Conservation (phyloP, 768 basidiomycete species). For the Boletus rufocinnamomeus region DNA sequence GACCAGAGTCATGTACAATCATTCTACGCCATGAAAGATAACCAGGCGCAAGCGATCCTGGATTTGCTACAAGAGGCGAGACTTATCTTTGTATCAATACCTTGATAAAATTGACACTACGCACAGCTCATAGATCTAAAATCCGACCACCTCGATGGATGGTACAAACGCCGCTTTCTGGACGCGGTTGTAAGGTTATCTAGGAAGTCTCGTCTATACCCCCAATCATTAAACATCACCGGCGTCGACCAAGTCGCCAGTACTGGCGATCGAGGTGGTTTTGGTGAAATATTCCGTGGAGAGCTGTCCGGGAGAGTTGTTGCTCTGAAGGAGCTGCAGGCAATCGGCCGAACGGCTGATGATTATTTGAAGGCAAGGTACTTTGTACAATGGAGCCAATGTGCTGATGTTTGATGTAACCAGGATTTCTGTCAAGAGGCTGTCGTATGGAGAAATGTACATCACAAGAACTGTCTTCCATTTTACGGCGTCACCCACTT, state of each 20-base stretch:
- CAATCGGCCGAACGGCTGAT: constrained; percentile 21
- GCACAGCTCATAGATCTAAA: constrained; percentile 28
- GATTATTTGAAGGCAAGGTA: constrained; percentile 30
- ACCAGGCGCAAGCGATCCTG: constrained; percentile 27
- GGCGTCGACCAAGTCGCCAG: constrained; percentile 14
- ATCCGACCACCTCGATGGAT: constrained; percentile 22
- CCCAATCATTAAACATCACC: constrained; percentile 27
- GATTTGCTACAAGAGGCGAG: constrained; percentile 31
- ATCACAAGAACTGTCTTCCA: constrained; percentile 32
- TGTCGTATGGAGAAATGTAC: constrained; percentile 34
- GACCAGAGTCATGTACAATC: constrained; percentile 18
- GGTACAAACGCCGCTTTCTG: constrained; percentile 33
- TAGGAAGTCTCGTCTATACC: constrained; percentile 31
- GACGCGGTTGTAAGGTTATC: constrained; percentile 34
- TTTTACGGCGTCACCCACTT: constrained; percentile 31
- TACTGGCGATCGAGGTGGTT: constrained; percentile 31
- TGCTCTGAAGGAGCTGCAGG: constrained; percentile 34
- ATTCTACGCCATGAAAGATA: constrained; percentile 25
- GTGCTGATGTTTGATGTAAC: constrained; percentile 8
- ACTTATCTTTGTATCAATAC: not conserved
- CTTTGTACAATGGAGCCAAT: not conserved
- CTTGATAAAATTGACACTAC: not conserved
- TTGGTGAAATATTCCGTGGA: constrained; percentile 37
- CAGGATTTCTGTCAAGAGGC: constrained; percentile 35
- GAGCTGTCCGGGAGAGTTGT: constrained; percentile 28